These are phyloP conservation scores for Blakeslea trispora DNA, from an alignment of 371 early-diverging fungal genomes.

Conservation along the genomic window DNA sequence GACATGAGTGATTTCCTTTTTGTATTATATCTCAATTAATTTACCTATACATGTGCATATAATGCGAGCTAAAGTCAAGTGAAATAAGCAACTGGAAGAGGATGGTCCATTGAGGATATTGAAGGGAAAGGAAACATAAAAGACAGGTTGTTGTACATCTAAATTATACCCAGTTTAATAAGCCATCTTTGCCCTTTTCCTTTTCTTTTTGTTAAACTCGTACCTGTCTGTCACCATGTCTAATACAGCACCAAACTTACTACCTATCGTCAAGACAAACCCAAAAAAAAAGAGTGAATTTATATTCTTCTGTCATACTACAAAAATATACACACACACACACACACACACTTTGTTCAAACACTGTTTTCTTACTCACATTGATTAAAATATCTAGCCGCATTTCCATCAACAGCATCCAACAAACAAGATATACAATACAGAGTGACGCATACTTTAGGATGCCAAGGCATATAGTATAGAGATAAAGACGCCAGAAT, in stretches of 20 bases:
- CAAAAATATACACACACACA: too few species aligned
- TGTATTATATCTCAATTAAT: slow-evolving; percentile 1
- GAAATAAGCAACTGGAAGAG: slow-evolving; percentile 88
- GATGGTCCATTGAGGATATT: slow-evolving; percentile 71
- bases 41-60: slow-evolving; percentile 97
- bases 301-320: too few species aligned
- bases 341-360: neutral
- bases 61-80: slow-evolving; percentile 93
- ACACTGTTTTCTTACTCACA: slow-evolving; percentile 57
- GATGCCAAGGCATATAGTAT: slow-evolving; percentile 75
- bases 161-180: slow-evolving; percentile 3
- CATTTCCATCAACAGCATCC: slow-evolving; percentile 95
- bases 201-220: neutral
- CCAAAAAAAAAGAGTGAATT: too few species aligned
- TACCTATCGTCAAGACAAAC: too few species aligned
- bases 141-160: slow-evolving; percentile 91
- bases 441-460: slow-evolving; percentile 67
- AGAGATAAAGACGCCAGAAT: slow-evolving; percentile 72
- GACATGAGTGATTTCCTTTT: neutral
- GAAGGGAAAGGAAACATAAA: slow-evolving; percentile 77
- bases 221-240: slow-evolving; percentile 98
- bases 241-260: slow-evolving; percentile 93
- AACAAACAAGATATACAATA: slow-evolving; percentile 90
- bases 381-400: slow-evolving; percentile 90
- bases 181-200: neutral